These are phyloP conservation scores for Besnoitia besnoiti DNA, from an alignment of 169 alveolate species.

Conservation along the genomic window DNA sequence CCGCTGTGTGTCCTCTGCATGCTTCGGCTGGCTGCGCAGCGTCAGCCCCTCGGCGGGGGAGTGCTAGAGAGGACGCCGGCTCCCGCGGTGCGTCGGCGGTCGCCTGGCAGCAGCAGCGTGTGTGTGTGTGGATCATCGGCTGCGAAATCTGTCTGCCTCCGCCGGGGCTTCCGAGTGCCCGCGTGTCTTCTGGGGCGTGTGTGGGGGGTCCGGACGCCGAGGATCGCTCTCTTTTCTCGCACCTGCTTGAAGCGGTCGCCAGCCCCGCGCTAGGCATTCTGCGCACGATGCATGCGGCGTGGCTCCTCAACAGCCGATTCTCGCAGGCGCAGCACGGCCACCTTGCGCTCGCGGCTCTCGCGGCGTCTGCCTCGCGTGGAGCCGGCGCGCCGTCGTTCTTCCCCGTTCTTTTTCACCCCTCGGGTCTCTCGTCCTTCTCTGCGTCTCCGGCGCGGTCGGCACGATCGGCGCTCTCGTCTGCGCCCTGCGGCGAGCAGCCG, in stretches of 20 bases:
- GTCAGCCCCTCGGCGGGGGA: too few relatives aligned
- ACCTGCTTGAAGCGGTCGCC: not conserved
- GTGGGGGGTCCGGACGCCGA: not conserved
- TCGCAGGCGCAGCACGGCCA: not conserved
- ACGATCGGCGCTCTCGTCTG: not conserved
- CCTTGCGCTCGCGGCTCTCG: not conserved
- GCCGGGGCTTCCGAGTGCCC: not conserved
- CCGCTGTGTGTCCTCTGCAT: too few relatives aligned
- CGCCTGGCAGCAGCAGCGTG: slow-evolving; percentile 26
- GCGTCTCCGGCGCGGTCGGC: not conserved
- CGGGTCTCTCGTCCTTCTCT: not conserved
- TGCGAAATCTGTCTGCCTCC: slow-evolving; percentile 27
- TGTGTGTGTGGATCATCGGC: slow-evolving; percentile 31
- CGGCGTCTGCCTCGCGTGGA: not conserved
- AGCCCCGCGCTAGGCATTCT: not conserved
- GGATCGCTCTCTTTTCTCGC: not conserved
- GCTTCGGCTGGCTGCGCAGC: too few relatives aligned
- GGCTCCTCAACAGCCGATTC: slow-evolving; percentile 15
- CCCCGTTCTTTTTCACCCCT: slow-evolving; percentile 7
- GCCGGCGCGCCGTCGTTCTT: not conserved
- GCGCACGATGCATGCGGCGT: slow-evolving; percentile 18
- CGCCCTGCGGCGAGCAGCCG: too few relatives aligned
- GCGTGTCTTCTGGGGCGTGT: too few relatives aligned
- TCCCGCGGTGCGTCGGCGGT: not conserved
- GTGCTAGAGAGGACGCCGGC: too few relatives aligned